Base-by-base conservation (phyloP, 805 yeast genomes). In the baker's yeast (Saccharomyces cerevisiae) region DNA sequence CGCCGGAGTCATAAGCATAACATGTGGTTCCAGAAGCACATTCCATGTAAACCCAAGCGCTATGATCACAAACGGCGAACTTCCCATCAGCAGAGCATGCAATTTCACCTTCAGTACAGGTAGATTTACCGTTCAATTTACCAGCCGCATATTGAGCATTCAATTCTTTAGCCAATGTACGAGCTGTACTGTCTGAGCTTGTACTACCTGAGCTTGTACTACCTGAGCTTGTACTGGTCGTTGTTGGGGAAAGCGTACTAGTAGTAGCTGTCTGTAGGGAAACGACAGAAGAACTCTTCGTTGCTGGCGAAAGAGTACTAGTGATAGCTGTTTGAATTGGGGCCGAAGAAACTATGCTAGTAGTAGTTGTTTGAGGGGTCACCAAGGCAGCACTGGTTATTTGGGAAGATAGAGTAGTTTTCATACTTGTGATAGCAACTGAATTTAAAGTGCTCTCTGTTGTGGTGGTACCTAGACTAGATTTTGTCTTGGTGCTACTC, bases 21-120 rank as follows among this genome's bases (percentile, higher is more conserved):
- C 89, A 84, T 1, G 81, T 73, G 2, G 89, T 83, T 48, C 85
- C 85, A 2, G 77, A 70, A n/a, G 85, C 79, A 71, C 89, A 84
- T 43, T 68, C 74, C 62, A 76, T 74, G 21, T 61, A 64, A 13
- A 79, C 84, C 89, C 89, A 84, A 26, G 67, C 54, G 43, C 83
- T 83, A 62, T 70, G 73, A 60, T 79, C 75, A 69, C 88, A 84
- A 48, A 82, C 70, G 17, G 86, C 82, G 59, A 78, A 75, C 21
- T 70, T 54, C 36, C 85, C 87, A 59, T 71, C 70, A 5, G 75
- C 62, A 27, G 77, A 63, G 66, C 89, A 84, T 3, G 83, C 76
- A 14, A 76, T 59, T 14, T 73, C 76, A 51, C 86, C 87, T 30
- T 74, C 78, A 5, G 63, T 63, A 61, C 83, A 79, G 2, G 73